Conservation (phyloP, 345 rosid genomes). For the Citrus maxima region DNA sequence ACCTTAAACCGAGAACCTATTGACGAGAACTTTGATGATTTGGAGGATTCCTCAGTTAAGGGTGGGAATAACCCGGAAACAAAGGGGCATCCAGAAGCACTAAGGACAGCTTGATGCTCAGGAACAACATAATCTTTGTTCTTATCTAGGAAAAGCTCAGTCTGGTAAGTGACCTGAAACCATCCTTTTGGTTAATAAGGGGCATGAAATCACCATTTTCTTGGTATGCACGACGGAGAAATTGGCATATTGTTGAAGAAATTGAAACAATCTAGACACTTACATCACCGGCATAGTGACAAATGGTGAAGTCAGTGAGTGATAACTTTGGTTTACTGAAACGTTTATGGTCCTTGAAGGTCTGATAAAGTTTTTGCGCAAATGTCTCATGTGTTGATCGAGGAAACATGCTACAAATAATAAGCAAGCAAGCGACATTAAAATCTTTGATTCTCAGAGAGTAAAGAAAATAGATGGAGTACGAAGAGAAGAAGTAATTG, state of each 20-base stretch:
- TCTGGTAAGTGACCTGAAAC: constrained; percentile 91
- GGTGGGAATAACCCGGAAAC: constrained; percentile 80
- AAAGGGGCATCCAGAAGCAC: constrained; percentile 76
- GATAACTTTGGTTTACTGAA: constrained; percentile 93
- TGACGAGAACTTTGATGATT: constrained; percentile 86
- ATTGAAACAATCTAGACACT: constrained; percentile 29
- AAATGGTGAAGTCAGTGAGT: constrained; percentile 86
- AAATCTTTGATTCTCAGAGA: constrained; percentile 13
- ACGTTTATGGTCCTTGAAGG: constrained; percentile 78
- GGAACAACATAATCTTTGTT: constrained; percentile 95
- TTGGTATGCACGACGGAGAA: background rate
- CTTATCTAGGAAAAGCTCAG: constrained; percentile 87
- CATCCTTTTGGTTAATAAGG: background rate
- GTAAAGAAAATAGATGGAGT: background rate
- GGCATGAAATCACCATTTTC: constrained; percentile 3
- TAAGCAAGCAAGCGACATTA: constrained; percentile 15
- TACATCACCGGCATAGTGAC: constrained; percentile 98
- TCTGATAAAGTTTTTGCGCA: constrained; percentile 93
- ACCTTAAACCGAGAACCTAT: constrained; percentile 98
- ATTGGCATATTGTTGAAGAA: background rate
- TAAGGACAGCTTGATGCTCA: constrained; percentile 85
- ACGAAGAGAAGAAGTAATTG: background rate
- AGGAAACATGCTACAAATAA: constrained; percentile 84
- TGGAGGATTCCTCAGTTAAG: constrained; percentile 78
- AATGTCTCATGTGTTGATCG: constrained; percentile 97